Conservation (phyloP, 495 filamentous ascomycete species). For the Bacidia gigantensis region DNA sequence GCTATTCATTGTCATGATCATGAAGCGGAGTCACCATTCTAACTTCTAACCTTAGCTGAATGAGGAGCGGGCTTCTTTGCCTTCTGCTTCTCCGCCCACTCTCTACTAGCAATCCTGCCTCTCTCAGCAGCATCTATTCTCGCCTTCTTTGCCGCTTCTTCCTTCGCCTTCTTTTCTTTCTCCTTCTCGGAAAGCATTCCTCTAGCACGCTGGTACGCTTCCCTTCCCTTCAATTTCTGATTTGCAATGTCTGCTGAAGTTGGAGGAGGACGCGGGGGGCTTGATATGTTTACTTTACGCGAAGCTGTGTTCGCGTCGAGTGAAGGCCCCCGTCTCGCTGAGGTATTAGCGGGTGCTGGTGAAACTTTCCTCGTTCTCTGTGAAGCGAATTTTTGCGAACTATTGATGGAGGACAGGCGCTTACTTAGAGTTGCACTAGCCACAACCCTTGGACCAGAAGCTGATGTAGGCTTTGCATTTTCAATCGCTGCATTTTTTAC, state of each 20-base stretch:
- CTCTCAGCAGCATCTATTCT: slow-evolving; percentile 52
- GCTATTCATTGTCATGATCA: background rate
- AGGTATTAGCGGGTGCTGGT: slow-evolving; percentile 6
- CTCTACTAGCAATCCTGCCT: slow-evolving; percentile 44
- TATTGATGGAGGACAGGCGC: slow-evolving; percentile 15
- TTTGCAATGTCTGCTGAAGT: slow-evolving; percentile 9
- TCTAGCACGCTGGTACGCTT: slow-evolving; percentile 46
- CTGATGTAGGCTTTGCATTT: background rate
- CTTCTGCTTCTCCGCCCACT: slow-evolving; percentile 59
- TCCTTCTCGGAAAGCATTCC: slow-evolving; percentile 34
- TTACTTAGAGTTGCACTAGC: slow-evolving; percentile 5
- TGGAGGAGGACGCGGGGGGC: slow-evolving; percentile 2
- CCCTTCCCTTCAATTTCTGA: slow-evolving; percentile 40
- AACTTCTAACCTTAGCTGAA: background rate
- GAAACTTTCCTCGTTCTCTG: background rate
- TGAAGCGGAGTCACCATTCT: background rate
- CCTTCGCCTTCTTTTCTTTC: slow-evolving; percentile 39
- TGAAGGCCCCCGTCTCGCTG: slow-evolving; percentile 5
- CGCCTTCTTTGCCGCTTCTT: slow-evolving; percentile 42
- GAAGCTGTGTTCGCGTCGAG: slow-evolving; percentile 8
- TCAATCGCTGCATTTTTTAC: slow-evolving; percentile 13
- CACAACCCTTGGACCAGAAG: slow-evolving; percentile 4
- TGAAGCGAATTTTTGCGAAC: slow-evolving; percentile 1
- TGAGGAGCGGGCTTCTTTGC: slow-evolving; percentile 22
- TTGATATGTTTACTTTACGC: slow-evolving; percentile 2